phyloP scores from a whole-genome alignment of 192 early-diverging fungal genomes.

The Umbelopsis vinacea region DNA sequence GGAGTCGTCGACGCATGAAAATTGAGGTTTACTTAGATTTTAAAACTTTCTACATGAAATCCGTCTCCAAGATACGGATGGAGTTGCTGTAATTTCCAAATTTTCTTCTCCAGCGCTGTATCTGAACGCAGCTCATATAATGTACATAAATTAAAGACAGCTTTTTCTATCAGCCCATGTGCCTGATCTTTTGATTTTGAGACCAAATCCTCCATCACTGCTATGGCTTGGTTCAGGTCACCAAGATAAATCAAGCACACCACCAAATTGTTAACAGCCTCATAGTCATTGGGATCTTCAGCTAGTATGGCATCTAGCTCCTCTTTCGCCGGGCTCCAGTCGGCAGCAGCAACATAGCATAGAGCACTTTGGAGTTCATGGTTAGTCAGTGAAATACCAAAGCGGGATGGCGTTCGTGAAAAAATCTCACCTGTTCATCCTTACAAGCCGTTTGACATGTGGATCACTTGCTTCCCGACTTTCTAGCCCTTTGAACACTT shows the following conservation, averaged over 20 bases:
- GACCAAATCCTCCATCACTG: slow-evolving; percentile 42
- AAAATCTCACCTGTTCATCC: slow-evolving; percentile 42
- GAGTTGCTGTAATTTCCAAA: slow-evolving; percentile 46
- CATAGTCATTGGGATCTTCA: neutral
- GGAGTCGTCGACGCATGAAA: neutral
- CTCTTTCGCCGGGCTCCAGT: slow-evolving; percentile 47
- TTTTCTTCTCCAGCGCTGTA: slow-evolving; percentile 43
- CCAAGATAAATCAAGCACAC: slow-evolving; percentile 57
- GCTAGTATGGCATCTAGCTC: slow-evolving; percentile 45
- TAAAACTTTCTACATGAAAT: slow-evolving; percentile 52
- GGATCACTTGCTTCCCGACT: slow-evolving; percentile 1
- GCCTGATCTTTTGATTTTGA: slow-evolving; percentile 45
- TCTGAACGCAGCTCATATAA: slow-evolving; percentile 56
- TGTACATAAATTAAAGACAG: slow-evolving; percentile 56
- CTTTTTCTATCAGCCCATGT: slow-evolving; percentile 50
- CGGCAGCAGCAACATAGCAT: slow-evolving; percentile 42
- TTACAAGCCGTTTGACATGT: slow-evolving; percentile 35
- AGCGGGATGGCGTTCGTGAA: too few species aligned
- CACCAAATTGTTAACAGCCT: slow-evolving; percentile 54
- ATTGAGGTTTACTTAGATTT: slow-evolving; percentile 33
- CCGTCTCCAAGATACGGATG: slow-evolving; percentile 55
- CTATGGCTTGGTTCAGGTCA: slow-evolving; percentile 42
- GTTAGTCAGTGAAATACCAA: neutral
- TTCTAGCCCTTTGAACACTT: slow-evolving; percentile 37
- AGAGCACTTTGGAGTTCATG: slow-evolving; percentile 37